Conservation (phyloP, 2,329 filamentous ascomycete species). For the Aspergillus pseudotamarii region DNA sequence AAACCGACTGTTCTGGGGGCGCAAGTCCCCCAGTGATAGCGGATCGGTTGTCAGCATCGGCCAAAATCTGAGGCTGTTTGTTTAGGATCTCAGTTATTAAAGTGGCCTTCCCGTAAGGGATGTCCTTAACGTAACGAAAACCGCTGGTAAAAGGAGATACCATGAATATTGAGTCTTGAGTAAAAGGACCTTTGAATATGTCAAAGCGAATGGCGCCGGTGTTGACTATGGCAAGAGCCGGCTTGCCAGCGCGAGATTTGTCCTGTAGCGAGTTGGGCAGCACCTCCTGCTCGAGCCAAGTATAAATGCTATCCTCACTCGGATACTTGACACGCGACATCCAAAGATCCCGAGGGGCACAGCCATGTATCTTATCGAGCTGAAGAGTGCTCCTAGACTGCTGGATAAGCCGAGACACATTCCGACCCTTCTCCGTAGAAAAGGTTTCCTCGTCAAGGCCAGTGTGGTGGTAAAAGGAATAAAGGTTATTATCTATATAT, state of each 20-base stretch:
- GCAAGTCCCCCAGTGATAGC: constrained; percentile 36
- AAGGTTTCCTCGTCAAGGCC: constrained; percentile 73
- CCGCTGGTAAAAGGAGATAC: constrained; percentile 85
- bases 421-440: constrained; percentile 71
- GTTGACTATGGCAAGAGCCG: constrained; percentile 75
- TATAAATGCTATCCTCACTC: constrained; percentile 73
- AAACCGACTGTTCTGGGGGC: constrained; percentile 49
- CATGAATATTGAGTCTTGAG: constrained; percentile 80
- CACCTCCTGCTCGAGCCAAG: constrained; percentile 75
- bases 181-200: constrained; percentile 90
- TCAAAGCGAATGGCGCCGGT: constrained; percentile 94
- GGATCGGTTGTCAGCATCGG: constrained; percentile 17
- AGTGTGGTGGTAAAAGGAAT: constrained; percentile 80
- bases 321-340: constrained; percentile 78
- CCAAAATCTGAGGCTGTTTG: constrained; percentile 56
- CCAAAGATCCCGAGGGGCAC: constrained; percentile 79
- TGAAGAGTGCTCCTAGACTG: constrained; percentile 69
- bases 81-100: constrained; percentile 66
- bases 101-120: constrained; percentile 75
- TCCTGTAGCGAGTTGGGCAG: constrained; percentile 69
- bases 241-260: constrained; percentile 59
- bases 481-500: constrained; percentile 94
- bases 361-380: constrained; percentile 78
- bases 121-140: constrained; percentile 75
- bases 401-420: constrained; percentile 71